Base-by-base conservation (phyloP, 2,329 filamentous ascomycete genomes). In the Trichoderma breve region DNA sequence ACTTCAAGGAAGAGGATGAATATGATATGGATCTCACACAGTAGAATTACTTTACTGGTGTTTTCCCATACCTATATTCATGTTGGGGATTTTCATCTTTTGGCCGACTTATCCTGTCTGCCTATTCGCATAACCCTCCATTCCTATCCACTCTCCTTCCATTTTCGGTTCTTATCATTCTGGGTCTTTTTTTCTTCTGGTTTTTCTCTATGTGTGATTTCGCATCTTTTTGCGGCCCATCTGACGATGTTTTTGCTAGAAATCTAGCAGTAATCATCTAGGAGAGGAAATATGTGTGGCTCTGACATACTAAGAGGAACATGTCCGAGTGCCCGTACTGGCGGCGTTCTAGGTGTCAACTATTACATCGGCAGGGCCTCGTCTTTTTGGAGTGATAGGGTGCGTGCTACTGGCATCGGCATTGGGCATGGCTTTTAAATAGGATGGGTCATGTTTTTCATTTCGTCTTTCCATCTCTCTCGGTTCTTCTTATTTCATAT, bases 1-100 rank as follows among this genome's bases (percentile, higher is more conserved):
- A 91, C 80, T 93, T 98, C 83, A 97, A 97, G 82, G 95, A 97
- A 81, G 95, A 98, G 82, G 95, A 98, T 76, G 95, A 97, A 83
- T 97, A 93, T 78, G 90, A 90, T 78, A 97, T 97, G 93, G 93
- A 96, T 75, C 82, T 90, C 75, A 87, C 83, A 34, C 80, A 80
- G 64, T 78, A 79, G 74, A 79, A 74, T 34, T 71, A 60, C n/a
- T 5, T 21, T 51, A 18, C 32, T 18, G 61, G 47, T 24, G 15
- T 26, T 26, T 18, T 26, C 32, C 6, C 58, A n/a, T 39, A 5
- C 9, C 6, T 26, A 36, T 39, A 30, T 57, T 57, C 55, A 62
- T 61, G 53, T 60, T 58, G 58, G 67, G 51, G 34, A 21, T 68
- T 53, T 61, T 72, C n/a, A 51, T 71, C 72, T 47, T 24, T 47